Evolutionary conservation across 495 filamentous ascomycete species (phyloP), one percentile per base, ranked within the genome.

Genomic region (Pyronema domesticum): DNA sequence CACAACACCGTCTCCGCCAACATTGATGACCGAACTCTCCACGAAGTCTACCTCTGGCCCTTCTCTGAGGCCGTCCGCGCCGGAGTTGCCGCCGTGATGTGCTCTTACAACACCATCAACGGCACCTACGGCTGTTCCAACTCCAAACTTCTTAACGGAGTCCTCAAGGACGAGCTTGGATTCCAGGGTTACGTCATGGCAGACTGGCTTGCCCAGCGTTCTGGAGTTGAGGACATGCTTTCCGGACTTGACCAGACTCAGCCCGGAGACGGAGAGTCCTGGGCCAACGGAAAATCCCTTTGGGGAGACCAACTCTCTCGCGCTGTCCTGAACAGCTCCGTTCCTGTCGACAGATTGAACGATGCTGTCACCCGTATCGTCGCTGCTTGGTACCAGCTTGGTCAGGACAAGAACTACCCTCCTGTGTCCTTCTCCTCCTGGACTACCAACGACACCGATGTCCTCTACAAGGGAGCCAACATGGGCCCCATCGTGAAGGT

Each of bases 21-120:
- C 49, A 69, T 77, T 63, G 82, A 87, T 66, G 84, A 89, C 55
- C 73, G 81, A 11, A 83, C 83, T 0, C 63, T 88, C 14, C 84
- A 88, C 65, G 83, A 88, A 57, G 56, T 87, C 13, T 89, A 88
- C 60, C 70, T 85, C 3, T 89, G 84, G 85, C 83, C 83, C 1
- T 88, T 89, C 68, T 79, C 80, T 3, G 81, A 83, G 51, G 76
- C 74, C 6, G 73, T 87, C 13, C 73, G 71, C 46, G 80, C 76
- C n/a, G 81, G 82, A 9, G 81, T 77, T n/a, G 82, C 79, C 40
- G 73, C 79, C 1, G 68, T 80, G 7, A 87, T 89, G 85, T 74
- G 76, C 34, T 73, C 80, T 0, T 88, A 88, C 62, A 85, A 86
- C 58, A 79, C 80, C 60, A 80, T 86, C 11, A 87, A 88, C 56